Evolutionary conservation across 139 green algal species (phyloP).

Genomic region (Chlorokybus atmophyticus): DNA sequence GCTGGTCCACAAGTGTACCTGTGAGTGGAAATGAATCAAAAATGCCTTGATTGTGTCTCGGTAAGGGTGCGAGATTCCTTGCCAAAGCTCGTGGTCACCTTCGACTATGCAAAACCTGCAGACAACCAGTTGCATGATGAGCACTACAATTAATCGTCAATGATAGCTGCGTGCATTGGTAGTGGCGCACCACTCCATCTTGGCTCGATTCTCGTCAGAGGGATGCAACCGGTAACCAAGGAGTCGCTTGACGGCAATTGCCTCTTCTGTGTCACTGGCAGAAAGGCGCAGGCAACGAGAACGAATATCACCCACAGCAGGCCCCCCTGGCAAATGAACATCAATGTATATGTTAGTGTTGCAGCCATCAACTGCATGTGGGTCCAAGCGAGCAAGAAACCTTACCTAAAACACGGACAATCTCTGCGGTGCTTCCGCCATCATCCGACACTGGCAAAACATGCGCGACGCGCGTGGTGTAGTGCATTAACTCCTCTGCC

Average conservation of each 20-base stretch:
- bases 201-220: constrained; percentile 22
- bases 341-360: too few species aligned
- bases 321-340: constrained; percentile 46
- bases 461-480: constrained; percentile 73
- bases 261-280: constrained; percentile 71
- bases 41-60: constrained; percentile 96
- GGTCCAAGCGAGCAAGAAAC: too few species aligned
- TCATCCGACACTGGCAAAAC: constrained; percentile 95
- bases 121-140: constrained; percentile 2
- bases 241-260: constrained; percentile 62
- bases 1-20: too few species aligned
- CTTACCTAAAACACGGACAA: constrained; percentile 77
- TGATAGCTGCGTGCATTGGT: neutral
- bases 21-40: constrained; percentile 85
- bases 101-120: constrained; percentile 50
- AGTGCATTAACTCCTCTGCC: constrained; percentile 49
- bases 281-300: constrained; percentile 84
- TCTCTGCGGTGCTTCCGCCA: constrained; percentile 89
- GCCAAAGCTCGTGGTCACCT: constrained; percentile 80
- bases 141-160: constrained; percentile 7
- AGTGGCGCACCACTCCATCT: constrained; percentile 50
- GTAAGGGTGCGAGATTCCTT: constrained; percentile 82
- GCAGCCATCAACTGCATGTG: too few species aligned
- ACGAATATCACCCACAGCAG: constrained; percentile 93
- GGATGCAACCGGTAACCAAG: constrained; percentile 73